Percentiles rank a stretch among this genome's conserved stretches.
Evolutionary conservation across 345 rosid genomes (phyloP).

Genomic region (Mercurialis annua): DNA sequence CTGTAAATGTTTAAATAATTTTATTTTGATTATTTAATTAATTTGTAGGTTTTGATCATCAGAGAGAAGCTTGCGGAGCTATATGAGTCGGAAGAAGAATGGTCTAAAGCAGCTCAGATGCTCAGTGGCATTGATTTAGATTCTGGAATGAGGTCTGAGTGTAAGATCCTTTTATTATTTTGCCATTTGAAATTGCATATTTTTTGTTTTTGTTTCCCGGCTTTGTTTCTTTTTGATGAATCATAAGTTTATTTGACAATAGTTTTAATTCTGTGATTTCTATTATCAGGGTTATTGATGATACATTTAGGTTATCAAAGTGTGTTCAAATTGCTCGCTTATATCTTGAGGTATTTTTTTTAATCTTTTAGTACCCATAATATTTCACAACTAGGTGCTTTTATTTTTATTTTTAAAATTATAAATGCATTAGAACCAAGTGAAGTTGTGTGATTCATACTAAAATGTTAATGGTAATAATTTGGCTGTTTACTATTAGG

Average conservation of each 20-base stretch:
- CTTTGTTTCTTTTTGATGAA: neutral
- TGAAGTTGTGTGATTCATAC: neutral
- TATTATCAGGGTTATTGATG: conserved; percentile 73
- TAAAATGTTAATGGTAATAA: neutral
- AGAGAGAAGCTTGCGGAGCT: conserved; percentile 95
- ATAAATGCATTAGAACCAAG: neutral
- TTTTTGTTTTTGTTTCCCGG: neutral
- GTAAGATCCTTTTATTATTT: conserved; percentile 4
- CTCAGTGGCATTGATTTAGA: conserved; percentile 96
- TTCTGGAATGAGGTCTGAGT: conserved; percentile 84
- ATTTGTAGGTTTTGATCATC: conserved; percentile 63
- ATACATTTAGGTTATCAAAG: conserved; percentile 77
- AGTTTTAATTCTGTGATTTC: conserved; percentile 6
- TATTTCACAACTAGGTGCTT: too few species aligned
- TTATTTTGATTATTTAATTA: neutral
- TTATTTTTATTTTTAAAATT: too few species aligned
- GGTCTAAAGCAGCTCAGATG: conserved; percentile 99
- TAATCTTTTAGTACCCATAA: too few species aligned
- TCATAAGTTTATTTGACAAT: neutral
- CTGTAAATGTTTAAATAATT: too few species aligned
- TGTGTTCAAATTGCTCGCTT: conserved; percentile 97
- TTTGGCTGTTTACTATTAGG: neutral
- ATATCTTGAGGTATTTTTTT: conserved; percentile 73
- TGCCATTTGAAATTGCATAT: neutral
- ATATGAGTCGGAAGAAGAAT: conserved; percentile 84